These are phyloP conservation scores for Annulohypoxylon bovei DNA, from an alignment of 495 filamentous ascomycete genomes.

Conservation along the genomic window DNA sequence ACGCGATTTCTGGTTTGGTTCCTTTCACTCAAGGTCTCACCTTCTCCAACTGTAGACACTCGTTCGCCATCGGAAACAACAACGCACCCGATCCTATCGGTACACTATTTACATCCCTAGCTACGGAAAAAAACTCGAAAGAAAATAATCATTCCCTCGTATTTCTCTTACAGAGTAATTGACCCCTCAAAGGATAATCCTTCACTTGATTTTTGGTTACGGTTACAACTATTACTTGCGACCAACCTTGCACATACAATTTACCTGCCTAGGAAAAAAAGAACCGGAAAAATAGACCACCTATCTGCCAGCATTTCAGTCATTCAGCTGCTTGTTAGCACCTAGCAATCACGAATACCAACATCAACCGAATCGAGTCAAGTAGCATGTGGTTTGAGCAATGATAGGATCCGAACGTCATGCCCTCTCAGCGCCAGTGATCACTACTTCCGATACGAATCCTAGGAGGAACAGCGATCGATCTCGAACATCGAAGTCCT, in stretches of 20 bases:
- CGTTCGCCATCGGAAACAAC: conserved; percentile 43
- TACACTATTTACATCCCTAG: conserved; percentile 1
- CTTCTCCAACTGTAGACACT: conserved; percentile 48
- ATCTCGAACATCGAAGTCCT: conserved; percentile 11
- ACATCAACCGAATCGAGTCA: conserved; percentile 5
- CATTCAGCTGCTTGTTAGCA: neutral
- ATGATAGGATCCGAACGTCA: conserved; percentile 43
- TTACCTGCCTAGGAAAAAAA: conserved; percentile 20
- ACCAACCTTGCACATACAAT: conserved; percentile 31
- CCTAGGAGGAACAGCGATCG: conserved; percentile 9
- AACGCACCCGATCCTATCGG: conserved; percentile 34
- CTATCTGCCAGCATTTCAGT: conserved; percentile 23
- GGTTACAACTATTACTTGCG: conserved; percentile 37
- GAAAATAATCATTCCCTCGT: conserved; percentile 29
- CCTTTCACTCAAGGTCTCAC: conserved; percentile 31
- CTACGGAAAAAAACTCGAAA: conserved; percentile 11
- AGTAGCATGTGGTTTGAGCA: conserved; percentile 42
- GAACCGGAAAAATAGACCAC: conserved; percentile 17
- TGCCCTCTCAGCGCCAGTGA: conserved; percentile 36
- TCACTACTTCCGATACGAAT: conserved; percentile 17
- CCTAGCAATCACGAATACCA: neutral
- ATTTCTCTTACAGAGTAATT: conserved; percentile 26
- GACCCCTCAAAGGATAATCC: conserved; percentile 26
- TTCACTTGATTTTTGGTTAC: conserved; percentile 33
- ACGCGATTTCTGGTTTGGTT: conserved; percentile 29